Evolutionary conservation across 75 land plant genomes (phyloP), one percentile per base, ranked within the genome.

Genomic region (Isoetes taiwanensis): DNA sequence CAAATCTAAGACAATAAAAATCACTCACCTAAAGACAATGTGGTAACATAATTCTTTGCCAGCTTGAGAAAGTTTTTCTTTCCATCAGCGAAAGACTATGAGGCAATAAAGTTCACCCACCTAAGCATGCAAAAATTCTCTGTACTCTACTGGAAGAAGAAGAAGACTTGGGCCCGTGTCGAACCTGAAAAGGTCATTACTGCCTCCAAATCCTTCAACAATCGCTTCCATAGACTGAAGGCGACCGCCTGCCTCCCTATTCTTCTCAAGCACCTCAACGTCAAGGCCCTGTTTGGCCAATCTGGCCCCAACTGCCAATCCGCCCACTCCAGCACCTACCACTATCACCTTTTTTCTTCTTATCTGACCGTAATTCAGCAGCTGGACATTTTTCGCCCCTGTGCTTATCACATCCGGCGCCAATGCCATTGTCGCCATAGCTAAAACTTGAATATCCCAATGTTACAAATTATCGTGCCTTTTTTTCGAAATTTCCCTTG

Each of bases 101-200:
- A 37, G 39, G 12, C 9, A 14, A 10, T 37, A 10, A 14, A 37
- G 12, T 8, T 9, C 17, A 48, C 17, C 52, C 8, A 10, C 52
- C 8, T 11, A 17, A 48, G 52, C 52, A 12, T 10, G 19, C 16
- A 48, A 48, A 11, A 17, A 10, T 10, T 48, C 52, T 48, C 52
- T 12, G 19, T 48, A 48, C 8, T 19, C 8, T 17, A 11, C 16
- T 11, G 52, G 52, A 12, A 48, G 52, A 12, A 48, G 52, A 17
- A 48, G 52, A 9, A 48, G 19, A 17, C 52, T 48, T 11, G 52
- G 52, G 17, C 52, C 52, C 11, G 52, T 48, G 17, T 48, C 52
- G 52, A 48, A 48, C 17, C 52, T 48, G 52, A 48, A 48, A 37
- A 14, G 9, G 12, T 37, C 39, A 10, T 37, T 14, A n/a, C n/a